Base-by-base conservation (phyloP, 192 early-diverging fungal species). In the Thoreauomyces humboldtii region DNA sequence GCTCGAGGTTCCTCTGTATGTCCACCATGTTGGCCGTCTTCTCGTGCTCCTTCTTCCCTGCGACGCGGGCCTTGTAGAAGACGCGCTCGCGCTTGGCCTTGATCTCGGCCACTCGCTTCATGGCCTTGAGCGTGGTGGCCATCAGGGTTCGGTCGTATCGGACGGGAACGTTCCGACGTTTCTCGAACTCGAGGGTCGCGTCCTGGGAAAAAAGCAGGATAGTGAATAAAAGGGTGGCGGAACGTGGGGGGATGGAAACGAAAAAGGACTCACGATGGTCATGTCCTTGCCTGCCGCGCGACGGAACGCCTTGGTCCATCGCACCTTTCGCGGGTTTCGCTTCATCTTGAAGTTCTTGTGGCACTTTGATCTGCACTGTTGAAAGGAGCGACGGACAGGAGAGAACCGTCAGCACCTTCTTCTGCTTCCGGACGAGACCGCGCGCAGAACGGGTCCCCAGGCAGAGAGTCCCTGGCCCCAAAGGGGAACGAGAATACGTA, bases 261-360 rank as follows among this genome's bases (percentile, higher is more conserved):
- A 21, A 59, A 34, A 54, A 31, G 7, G 21, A 86, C 86, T 58
- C 88, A 90, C 93, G 63, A 99, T 95, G 3, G 90, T 86, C 97
- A 99, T 99, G 81, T 99, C 97, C 81, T 99, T 99, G 74, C 97
- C 97, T 15, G 93, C 91, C 14, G 97, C 89, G 75, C 91, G 92
- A 62, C 97, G 85, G 92, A 99, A 99, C 9, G 97, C 95, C 87
- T 99, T 99, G 58, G 97, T 99, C 97, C 97, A 99, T 65, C 89
- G 84, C 59, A 99, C 94, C 87, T 99, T 99, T 69, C 97, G 86
- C 34, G 97, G 97, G 83, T 98, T 98, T 42, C 97, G 88, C 87
- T 97, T 98, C 91, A 98, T 95, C 77, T 99, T 99, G 82, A 99
- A 99, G 82, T 95, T 97, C 73, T 91, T 93, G 89, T 98, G 94